Conservation (phyloP, 768 basidiomycete genomes). For the Tricholoma matsutake region DNA sequence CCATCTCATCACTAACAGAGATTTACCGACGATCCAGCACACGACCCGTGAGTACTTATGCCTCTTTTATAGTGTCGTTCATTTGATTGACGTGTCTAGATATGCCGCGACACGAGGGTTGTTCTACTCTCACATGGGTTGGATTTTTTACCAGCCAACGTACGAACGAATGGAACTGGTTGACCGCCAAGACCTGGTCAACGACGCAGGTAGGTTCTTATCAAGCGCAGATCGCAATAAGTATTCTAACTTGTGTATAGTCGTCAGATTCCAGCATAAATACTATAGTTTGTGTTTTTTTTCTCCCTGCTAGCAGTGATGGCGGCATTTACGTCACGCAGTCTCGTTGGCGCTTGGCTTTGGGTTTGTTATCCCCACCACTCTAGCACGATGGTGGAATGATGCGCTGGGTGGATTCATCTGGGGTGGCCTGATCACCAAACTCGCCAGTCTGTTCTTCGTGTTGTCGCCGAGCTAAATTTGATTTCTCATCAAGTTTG, state of each 20-base stretch:
- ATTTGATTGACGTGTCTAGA: slow-evolving; percentile 26
- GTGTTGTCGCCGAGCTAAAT: neutral
- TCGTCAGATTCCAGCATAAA: slow-evolving; percentile 55
- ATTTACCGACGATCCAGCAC: slow-evolving; percentile 65
- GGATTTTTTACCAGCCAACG: slow-evolving; percentile 78
- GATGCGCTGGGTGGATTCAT: slow-evolving; percentile 67
- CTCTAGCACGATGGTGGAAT: slow-evolving; percentile 55
- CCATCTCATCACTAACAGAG: slow-evolving; percentile 34
- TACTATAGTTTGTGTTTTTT: slow-evolving; percentile 47
- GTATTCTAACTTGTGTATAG: slow-evolving; percentile 29
- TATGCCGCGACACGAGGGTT: slow-evolving; percentile 75
- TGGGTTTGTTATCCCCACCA: slow-evolving; percentile 56
- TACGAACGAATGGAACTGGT: slow-evolving; percentile 62
- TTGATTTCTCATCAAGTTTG: slow-evolving; percentile 43
- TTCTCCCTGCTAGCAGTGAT: neutral
- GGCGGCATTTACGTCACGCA: slow-evolving; percentile 17
- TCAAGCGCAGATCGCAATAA: neutral
- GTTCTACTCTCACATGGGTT: slow-evolving; percentile 78
- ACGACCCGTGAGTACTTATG: slow-evolving; percentile 52
- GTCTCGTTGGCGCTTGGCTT: slow-evolving; percentile 59
- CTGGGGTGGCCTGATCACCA: slow-evolving; percentile 66
- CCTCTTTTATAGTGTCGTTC: neutral
- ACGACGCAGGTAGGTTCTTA: slow-evolving; percentile 55
- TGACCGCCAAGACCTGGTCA: slow-evolving; percentile 64
- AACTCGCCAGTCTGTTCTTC: slow-evolving; percentile 49